Conservation (phyloP, 352 stramenopile genomes). For the Globisporangium lucens region DNA sequence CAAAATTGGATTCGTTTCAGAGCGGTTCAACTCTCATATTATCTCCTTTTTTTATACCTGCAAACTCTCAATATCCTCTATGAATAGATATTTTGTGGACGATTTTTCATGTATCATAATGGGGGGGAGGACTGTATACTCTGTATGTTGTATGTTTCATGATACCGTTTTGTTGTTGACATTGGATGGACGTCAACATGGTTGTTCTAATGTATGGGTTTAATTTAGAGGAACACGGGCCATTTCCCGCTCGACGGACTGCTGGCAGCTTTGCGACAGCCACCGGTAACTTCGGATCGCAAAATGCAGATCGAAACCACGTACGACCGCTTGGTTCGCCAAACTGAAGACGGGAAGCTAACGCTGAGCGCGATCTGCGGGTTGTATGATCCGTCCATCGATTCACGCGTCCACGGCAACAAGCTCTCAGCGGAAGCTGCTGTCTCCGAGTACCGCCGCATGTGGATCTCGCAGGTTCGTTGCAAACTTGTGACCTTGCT, state of each 20-base stretch:
- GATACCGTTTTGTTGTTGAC: no score
- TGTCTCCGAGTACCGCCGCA: conserved; percentile 35
- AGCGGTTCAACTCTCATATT: no score
- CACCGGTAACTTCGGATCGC: conserved; percentile 27
- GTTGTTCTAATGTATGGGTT: not conserved
- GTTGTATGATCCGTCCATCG: conserved; percentile 58
- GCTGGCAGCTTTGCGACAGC: conserved; percentile 38
- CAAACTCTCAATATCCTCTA: no score
- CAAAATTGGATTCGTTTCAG: no score
- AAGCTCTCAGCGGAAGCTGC: conserved; percentile 35
- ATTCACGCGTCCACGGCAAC: conserved; percentile 46
- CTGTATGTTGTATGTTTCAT: not conserved
- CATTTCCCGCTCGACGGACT: conserved; percentile 51
- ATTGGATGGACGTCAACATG: no score
- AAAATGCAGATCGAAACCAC: conserved; percentile 34
- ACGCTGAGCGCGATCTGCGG: conserved; percentile 37
- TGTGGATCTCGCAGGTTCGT: conserved; percentile 39
- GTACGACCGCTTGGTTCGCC: conserved; percentile 40
- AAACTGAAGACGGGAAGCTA: conserved; percentile 33
- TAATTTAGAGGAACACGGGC: conserved; percentile 37
- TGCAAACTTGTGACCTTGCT: conserved; percentile 3
- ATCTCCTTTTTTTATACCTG: no score
- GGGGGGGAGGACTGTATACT: not conserved
- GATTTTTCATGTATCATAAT: no score
- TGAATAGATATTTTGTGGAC: no score